These are phyloP conservation scores for Rhizophora apiculata DNA, from an alignment of 345 rosid genomes.

Conservation along the genomic window DNA sequence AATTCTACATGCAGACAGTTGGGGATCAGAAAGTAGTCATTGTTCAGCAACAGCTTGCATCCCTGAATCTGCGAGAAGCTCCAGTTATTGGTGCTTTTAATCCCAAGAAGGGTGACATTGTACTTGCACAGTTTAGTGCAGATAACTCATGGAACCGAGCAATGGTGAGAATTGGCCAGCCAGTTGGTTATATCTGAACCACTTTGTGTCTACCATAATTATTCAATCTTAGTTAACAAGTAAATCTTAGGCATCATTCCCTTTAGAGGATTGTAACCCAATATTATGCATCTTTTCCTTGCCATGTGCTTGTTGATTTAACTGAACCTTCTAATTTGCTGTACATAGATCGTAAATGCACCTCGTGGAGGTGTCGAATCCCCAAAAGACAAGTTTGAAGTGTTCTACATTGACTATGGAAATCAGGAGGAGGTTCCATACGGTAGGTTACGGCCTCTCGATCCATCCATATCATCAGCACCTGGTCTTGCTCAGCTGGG, in stretches of 20 bases:
- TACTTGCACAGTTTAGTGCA: constrained; percentile 91
- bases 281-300: not conserved
- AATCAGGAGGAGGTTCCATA: constrained; percentile 85
- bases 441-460: constrained; percentile 68
- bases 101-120: constrained; percentile 82
- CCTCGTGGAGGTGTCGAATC: constrained; percentile 75
- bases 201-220: not conserved
- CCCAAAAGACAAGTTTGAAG: constrained; percentile 76
- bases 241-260: not conserved
- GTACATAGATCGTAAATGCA: constrained; percentile 68
- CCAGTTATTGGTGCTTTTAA: constrained; percentile 81
- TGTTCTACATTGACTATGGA: constrained; percentile 95
- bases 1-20: constrained; percentile 78
- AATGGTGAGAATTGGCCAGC: constrained; percentile 47
- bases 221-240: not conserved
- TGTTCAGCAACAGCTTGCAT: constrained; percentile 75
- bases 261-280: not conserved
- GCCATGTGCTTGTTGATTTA: not conserved
- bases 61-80: constrained; percentile 66
- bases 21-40: constrained; percentile 80
- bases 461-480: constrained; percentile 61
- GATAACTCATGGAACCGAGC: constrained; percentile 99
- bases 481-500: constrained; percentile 91
- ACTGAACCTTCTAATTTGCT: constrained; percentile 6
- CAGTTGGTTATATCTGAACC: not conserved